Evolutionary conservation across 192 early-diverging fungal species (phyloP).

Genomic region (Coemansia sp.): DNA sequence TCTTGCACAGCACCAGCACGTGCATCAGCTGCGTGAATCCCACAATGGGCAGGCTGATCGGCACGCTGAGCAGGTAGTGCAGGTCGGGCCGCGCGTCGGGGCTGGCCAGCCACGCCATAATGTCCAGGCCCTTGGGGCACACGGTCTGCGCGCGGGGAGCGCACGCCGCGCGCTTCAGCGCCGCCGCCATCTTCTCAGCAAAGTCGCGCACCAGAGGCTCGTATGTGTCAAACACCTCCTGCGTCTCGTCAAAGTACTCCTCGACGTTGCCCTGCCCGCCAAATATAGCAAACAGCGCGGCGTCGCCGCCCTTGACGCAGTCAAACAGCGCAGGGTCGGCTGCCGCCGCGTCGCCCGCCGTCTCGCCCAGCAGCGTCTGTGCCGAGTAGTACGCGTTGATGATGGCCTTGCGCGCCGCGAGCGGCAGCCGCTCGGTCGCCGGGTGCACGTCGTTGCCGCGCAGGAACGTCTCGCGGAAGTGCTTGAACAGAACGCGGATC

Average conservation of each 20-base stretch:
- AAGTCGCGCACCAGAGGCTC: conserved; percentile 70
- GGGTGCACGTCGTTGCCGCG: conserved; percentile 85
- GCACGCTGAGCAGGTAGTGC: conserved; percentile 72
- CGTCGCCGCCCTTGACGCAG: conserved; percentile 62
- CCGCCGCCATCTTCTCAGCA: conserved; percentile 71
- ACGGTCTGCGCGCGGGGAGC: conserved; percentile 77
- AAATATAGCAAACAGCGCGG: conserved; percentile 80
- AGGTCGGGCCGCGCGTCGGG: conserved; percentile 70
- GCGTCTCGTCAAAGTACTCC: conserved; percentile 84
- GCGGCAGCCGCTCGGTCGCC: conserved; percentile 62
- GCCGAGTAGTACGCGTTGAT: conserved; percentile 82
- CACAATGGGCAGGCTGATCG: conserved; percentile 82
- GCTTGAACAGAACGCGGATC: conserved; percentile 69
- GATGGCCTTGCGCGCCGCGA: conserved; percentile 62
- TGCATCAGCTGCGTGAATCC: conserved; percentile 90
- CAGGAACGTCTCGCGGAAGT: conserved; percentile 75
- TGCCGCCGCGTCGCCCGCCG: conserved; percentile 10
- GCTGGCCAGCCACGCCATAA: conserved; percentile 78
- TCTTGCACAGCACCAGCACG: conserved; percentile 68
- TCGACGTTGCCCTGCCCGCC: conserved; percentile 93
- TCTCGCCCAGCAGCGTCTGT: conserved; percentile 63
- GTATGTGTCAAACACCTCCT: conserved; percentile 74
- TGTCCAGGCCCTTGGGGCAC: conserved; percentile 72
- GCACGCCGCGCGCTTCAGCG: conserved; percentile 59
- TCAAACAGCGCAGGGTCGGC: conserved; percentile 68